Evolutionary conservation across 768 basidiomycete genomes (phyloP), one percentile per base, ranked within the genome.

Genomic region (Mycena leptocephala): DNA sequence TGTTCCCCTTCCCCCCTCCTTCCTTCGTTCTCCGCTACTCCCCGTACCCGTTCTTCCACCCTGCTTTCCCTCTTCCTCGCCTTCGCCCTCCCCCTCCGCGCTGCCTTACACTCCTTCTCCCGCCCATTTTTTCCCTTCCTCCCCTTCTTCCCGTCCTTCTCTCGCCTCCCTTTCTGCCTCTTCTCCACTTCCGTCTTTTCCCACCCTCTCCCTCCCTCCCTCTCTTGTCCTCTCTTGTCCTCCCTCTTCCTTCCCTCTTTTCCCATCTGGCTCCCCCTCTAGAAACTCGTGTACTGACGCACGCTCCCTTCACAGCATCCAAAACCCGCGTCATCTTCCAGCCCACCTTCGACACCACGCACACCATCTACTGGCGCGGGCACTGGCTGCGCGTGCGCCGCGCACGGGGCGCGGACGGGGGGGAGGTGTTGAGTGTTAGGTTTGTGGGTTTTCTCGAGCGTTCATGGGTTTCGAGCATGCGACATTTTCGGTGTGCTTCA

Each of bases 321-420:
- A 94, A 93, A 84, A 95, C 95, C 41, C 92, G 95, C 62, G 95
- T 96, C 51, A 92, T 96, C 76, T 96, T 96, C 88, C 95, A 96
- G 85, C 95, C 95, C 13, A 96, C 95, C 0, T 90, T 94, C 62
- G 95, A 96, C 83, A 95, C 95, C 14, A 96, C 95, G 1, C 95
- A 96, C 81, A 96, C 96, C 43, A 96, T 96, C 73, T 96, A 93
- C 83, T 96, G 96, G 87, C 89, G 90, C 56, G 93, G 94, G 0
- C 95, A 96, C 84, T 96, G 95, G 94, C 87, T 96, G 75, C 90
- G 95, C 39, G 93, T 96, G 28, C 88, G 91, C 55, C 89, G 95
- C 5, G 41, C 11, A 7, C 26, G 77, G 18, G 74, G 74, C 9
- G 88, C 89, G n/a, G 91, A 90, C 76, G 90, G 91, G 51, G 92